Evolutionary conservation across 495 filamentous ascomycete species (phyloP).

Genomic region (Tuber aestivum): DNA sequence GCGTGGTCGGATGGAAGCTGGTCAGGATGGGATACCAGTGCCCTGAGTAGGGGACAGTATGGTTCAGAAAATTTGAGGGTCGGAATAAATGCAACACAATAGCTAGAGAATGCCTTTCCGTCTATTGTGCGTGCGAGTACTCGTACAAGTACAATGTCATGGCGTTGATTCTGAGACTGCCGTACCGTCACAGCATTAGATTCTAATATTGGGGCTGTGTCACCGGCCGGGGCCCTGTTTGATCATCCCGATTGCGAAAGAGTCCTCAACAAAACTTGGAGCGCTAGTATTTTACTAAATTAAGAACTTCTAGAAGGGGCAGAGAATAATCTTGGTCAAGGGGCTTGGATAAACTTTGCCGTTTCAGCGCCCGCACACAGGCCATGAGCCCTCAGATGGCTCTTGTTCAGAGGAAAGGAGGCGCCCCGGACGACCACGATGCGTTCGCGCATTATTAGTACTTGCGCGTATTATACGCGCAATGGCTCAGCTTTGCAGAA

Average conservation of each 20-base stretch:
- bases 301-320: background rate
- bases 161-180: background rate
- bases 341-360: background rate
- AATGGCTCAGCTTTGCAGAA: background rate
- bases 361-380: background rate
- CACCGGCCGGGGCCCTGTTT: background rate
- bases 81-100: background rate
- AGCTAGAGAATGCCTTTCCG: background rate
- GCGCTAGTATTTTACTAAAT: background rate
- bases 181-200: background rate
- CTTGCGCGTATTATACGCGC: background rate
- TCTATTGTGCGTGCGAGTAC: too few species aligned
- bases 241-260: background rate
- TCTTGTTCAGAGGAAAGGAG: background rate
- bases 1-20: too few species aligned
- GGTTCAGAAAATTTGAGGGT: background rate
- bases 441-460: background rate
- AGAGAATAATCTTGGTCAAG: background rate
- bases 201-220: background rate
- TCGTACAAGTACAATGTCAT: too few species aligned
- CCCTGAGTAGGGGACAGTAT: background rate
- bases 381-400: background rate
- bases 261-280: background rate
- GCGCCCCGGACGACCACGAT: background rate
- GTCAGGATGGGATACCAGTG: background rate